Conservation (phyloP, 169 alveolate genomes). For the Plasmodium falciparum region DNA sequence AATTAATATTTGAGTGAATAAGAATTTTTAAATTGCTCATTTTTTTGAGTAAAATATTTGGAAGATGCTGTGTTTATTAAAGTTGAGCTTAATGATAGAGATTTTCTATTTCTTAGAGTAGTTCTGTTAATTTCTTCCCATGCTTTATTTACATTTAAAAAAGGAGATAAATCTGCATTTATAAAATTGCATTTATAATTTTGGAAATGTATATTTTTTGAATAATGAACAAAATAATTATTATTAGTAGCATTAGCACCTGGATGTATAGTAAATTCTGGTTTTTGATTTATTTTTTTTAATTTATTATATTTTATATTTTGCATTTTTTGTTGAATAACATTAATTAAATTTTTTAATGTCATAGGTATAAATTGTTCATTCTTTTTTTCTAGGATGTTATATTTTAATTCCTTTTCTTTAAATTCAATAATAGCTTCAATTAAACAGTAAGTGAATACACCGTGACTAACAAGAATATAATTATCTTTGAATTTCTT, state of each 20-base stretch:
- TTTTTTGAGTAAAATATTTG: conserved; percentile 24
- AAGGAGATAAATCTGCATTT: conserved; percentile 71
- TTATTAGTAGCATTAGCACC: conserved; percentile 85
- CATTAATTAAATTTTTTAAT: conserved; percentile 81
- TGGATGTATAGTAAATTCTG: conserved; percentile 88
- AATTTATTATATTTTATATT: conserved; percentile 83
- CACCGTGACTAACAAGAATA: conserved; percentile 87
- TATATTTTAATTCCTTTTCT: conserved; percentile 82
- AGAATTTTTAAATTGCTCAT: conserved; percentile 35
- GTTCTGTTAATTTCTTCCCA: conserved; percentile 83
- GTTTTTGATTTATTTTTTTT: conserved; percentile 84
- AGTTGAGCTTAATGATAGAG: conserved; percentile 43
- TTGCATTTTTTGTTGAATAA: conserved; percentile 80
- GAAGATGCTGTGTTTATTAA: conserved; percentile 44
- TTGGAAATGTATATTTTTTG: conserved; percentile 76
- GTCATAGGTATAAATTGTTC: conserved; percentile 41
- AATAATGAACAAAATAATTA: conserved; percentile 83
- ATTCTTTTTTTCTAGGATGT: conserved; percentile 71
- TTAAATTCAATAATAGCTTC: conserved; percentile 83
- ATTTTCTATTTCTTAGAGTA: conserved; percentile 42
- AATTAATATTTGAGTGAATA: conserved; percentile 24
- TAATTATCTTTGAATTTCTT: conserved; percentile 79
- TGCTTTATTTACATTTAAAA: conserved; percentile 83
- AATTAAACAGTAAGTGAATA: conserved; percentile 88
- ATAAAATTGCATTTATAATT: conserved; percentile 42